Evolutionary conservation across 805 yeast species (phyloP), one percentile per base, ranked within the genome.

Genomic region (Pichia nakasei): DNA sequence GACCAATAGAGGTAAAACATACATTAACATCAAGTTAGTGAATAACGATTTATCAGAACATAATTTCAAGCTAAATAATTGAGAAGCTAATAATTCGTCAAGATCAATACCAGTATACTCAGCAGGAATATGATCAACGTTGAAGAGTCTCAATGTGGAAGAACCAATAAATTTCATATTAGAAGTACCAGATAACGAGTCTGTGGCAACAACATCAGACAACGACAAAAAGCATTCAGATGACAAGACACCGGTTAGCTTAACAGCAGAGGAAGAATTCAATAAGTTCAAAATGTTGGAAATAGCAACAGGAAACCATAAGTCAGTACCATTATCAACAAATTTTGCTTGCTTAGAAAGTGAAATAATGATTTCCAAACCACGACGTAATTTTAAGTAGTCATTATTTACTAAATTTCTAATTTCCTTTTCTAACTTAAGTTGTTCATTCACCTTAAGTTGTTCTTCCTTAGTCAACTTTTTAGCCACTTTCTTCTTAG

Each of bases 401-500:
- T 66, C 55, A 0, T 39, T 34, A 9, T 64, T 60, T 5, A 87
- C 70, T 2, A 66, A 58, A 0, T 45, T 37, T 48, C 96, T 73
- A 21, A 83, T 72, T 3, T 48, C 57, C 0, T 74, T 57, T 59
- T 93, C 97, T 49, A 75, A 72, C 0, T 60, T 66, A 19, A 88
- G 52, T 55, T 86, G 91, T 38, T 73, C 76, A 37, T 73, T 73
- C 2, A 85, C 80, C 42, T 75, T 58, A 0, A 56, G 66, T 48
- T 78, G 84, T 47, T 93, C 95, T 56, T 89, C 97, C 50, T 78
- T 82, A 3, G 94, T 72, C 35, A 81, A 66, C 55, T 83, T 84
- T 61, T 73, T 80, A n/a, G 57, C 52, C 3, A 43, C 32, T 13
- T 44, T 47, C 12, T 46, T 46, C 58, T 79, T 79, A 42, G 70